A percentile compares a stretch with the other conserved stretches of the same genome.
These are phyloP conservation scores for Rhamnella rubrinervis DNA, from an alignment of 331 rosid species.

Conservation along the genomic window DNA sequence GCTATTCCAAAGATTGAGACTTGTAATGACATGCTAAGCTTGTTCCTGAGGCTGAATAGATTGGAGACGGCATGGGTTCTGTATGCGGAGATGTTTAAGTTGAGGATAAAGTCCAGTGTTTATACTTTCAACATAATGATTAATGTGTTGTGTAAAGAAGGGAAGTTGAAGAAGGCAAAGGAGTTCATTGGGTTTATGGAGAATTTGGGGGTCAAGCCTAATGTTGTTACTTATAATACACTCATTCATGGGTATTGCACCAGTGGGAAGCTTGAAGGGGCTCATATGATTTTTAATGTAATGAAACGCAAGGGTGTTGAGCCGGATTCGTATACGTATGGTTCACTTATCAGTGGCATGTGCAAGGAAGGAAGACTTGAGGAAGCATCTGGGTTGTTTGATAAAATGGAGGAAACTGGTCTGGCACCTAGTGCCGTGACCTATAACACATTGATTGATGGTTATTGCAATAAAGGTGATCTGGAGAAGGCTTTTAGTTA, in stretches of 20 bases:
- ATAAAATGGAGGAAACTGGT: slow-evolving; percentile 50
- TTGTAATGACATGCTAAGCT: slow-evolving; percentile 61
- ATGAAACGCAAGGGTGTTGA: slow-evolving; percentile 58
- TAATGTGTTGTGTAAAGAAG: slow-evolving; percentile 79
- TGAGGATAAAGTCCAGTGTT: slow-evolving; percentile 55
- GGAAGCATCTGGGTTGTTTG: slow-evolving; percentile 57
- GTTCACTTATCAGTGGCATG: slow-evolving; percentile 58
- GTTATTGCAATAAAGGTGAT: slow-evolving; percentile 66
- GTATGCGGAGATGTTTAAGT: slow-evolving; percentile 83
- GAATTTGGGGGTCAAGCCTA: slow-evolving; percentile 52
- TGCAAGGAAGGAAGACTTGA: slow-evolving; percentile 61
- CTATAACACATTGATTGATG: slow-evolving; percentile 75
- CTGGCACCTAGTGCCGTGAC: slow-evolving; percentile 62
- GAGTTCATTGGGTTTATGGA: slow-evolving; percentile 73
- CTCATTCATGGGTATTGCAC: slow-evolving; percentile 62
- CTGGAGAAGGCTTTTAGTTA: slow-evolving; percentile 60
- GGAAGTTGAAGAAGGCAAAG: slow-evolving; percentile 74
- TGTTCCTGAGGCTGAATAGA: slow-evolving; percentile 51
- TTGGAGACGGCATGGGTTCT: slow-evolving; percentile 63
- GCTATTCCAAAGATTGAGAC: slow-evolving; percentile 52
- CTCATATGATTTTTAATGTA: slow-evolving; percentile 35
- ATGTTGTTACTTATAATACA: slow-evolving; percentile 70
- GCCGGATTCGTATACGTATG: slow-evolving; percentile 70
- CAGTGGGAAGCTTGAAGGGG: slow-evolving; percentile 50
- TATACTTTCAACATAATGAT: slow-evolving; percentile 79